phyloP scores from a whole-genome alignment of 2,329 filamentous ascomycete genomes.

The Periconia sp. region DNA sequence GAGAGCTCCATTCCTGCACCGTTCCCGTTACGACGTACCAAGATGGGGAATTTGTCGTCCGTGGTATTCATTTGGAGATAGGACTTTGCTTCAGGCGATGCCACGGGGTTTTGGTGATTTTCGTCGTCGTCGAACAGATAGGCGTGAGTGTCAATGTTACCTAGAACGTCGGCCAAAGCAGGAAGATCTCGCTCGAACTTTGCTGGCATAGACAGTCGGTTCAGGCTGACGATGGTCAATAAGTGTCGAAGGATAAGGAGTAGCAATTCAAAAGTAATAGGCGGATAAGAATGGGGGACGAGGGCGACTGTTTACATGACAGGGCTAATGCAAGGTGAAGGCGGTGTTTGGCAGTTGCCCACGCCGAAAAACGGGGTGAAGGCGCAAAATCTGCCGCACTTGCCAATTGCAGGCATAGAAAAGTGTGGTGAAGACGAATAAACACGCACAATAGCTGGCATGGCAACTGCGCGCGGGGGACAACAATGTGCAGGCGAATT shows the following conservation, averaged over 20 bases:
- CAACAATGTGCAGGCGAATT: neutral
- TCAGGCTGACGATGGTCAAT: slow-evolving; percentile 58
- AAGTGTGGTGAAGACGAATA: neutral
- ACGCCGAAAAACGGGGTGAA: slow-evolving; percentile 3
- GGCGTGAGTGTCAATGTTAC: slow-evolving; percentile 80
- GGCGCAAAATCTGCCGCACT: neutral
- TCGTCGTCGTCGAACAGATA: slow-evolving; percentile 80
- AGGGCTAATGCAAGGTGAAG: neutral
- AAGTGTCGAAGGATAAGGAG: slow-evolving; percentile 10
- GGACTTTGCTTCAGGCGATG: slow-evolving; percentile 67
- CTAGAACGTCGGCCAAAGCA: slow-evolving; percentile 58
- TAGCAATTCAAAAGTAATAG: no score
- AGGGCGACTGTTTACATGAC: no score
- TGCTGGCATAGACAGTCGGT: slow-evolving; percentile 93
- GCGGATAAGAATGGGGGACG: no score
- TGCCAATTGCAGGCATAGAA: slow-evolving; percentile 1
- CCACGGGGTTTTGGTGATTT: slow-evolving; percentile 52
- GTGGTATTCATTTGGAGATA: slow-evolving; percentile 71
- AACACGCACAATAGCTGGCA: neutral
- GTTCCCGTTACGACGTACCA: slow-evolving; percentile 66
- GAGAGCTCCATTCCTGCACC: slow-evolving; percentile 67
- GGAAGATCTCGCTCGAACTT: slow-evolving; percentile 61
- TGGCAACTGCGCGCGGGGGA: neutral
- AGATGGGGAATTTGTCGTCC: slow-evolving; percentile 85
- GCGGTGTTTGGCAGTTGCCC: neutral